Base-by-base conservation (phyloP, 495 filamentous ascomycete species). In the Penicillium manginii region DNA sequence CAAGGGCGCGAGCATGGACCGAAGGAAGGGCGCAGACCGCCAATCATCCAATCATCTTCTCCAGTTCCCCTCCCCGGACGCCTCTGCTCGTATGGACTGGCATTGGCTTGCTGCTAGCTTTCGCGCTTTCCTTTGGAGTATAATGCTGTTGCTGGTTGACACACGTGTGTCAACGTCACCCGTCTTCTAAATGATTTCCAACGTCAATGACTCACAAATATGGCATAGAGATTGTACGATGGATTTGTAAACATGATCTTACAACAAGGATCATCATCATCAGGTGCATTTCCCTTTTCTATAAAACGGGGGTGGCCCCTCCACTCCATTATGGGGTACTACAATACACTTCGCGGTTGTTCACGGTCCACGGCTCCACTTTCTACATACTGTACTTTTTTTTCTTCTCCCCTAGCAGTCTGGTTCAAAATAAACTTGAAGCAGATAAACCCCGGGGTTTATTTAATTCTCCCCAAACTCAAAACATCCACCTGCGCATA, bases 311-410 rank as follows among this genome's bases (percentile, higher is more conserved):
- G 54, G 12, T 40, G 6, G 9, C 23, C 61, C 58, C 12, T 64
- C 61, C 64, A 53, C 49, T 48, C 42, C 35, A 43, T n/a, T 31
- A 23, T 10, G 22, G 51, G 22, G 18, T 17, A 50, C 37, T 8
- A 47, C 14, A 48, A 43, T 43, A 56, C 32, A 35, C 54, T 48
- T 37, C 45, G 62, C 65, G 65, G 62, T 68, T 70, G 60, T 66
- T 55, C 31, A 63, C 65, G 65, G 65, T 66, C 58, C 31, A 63
- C 65, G 65, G 65, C 65, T 67, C 67, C 67, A 70, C 67, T 61
- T 55, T 61, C 49, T 29, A 29, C 26, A n/a, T 61, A 61, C 60
- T 59, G 12, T 11, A 15, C 23, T 51, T 50, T 54, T 59, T 59
- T 57, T 57, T 58, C 42, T 33, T 43, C 53, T 22, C 21, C 22